A percentile compares a stretch with the other conserved stretches of the same genome.
phyloP scores from a whole-genome alignment of 2,329 filamentous ascomycete species.

The Clarireedia hainanense region DNA sequence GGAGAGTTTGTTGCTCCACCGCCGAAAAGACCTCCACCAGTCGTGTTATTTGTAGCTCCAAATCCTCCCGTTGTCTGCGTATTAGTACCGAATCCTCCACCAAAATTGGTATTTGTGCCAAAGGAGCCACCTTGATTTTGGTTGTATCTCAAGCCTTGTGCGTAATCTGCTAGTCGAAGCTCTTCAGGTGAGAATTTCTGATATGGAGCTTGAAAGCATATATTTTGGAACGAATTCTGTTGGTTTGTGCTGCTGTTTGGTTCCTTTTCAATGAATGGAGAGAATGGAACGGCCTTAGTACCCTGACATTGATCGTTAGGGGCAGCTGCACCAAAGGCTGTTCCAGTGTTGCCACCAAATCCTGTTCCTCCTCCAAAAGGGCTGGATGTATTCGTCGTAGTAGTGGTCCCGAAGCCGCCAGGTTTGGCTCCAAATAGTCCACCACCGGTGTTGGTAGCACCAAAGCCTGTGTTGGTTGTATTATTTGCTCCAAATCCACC shows the following conservation, averaged over 20 bases:
- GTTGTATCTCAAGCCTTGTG: conserved; percentile 74
- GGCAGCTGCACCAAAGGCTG: conserved; percentile 36
- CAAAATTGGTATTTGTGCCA: conserved; percentile 36
- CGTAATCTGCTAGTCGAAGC: conserved; percentile 77
- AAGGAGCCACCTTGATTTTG: conserved; percentile 82
- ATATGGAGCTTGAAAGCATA: conserved; percentile 72
- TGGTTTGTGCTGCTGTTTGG: conserved; percentile 42
- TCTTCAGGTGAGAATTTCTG: conserved; percentile 88
- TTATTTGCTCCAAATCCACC: conserved; percentile 15
- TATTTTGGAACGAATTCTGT: conserved; percentile 66
- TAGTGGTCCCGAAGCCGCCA: conserved; percentile 29
- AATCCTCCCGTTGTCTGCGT: conserved; percentile 20
- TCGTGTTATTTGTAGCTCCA: conserved; percentile 23
- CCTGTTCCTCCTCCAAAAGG: conserved; percentile 24
- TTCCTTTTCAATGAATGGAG: conserved; percentile 67
- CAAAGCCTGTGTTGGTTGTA: conserved; percentile 19
- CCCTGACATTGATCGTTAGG: conserved; percentile 53
- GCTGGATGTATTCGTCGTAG: conserved; percentile 23
- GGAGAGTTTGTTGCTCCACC: conserved; percentile 32
- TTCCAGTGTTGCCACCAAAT: conserved; percentile 36
- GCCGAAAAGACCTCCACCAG: conserved; percentile 34
- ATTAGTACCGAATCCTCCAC: conserved; percentile 30
- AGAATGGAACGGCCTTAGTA: conserved; percentile 62
- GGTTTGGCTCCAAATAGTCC: conserved; percentile 26
- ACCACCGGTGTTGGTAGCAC: conserved; percentile 18